A percentile compares a stretch with the other conserved stretches of the same genome.
These are phyloP conservation scores for Yamadazyma scolyti DNA, from an alignment of 805 yeast species.

Conservation along the genomic window DNA sequence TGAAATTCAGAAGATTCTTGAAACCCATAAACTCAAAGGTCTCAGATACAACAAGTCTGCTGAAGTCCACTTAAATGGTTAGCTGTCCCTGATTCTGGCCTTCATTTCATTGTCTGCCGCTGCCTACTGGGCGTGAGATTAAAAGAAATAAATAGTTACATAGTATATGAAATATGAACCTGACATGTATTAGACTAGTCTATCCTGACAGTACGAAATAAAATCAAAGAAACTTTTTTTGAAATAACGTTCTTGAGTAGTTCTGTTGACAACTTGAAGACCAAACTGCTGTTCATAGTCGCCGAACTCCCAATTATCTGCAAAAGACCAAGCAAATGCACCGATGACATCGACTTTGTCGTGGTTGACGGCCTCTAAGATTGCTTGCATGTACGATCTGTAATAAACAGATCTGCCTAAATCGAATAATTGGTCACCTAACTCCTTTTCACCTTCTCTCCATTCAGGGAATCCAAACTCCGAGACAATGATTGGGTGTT, in stretches of 20 bases:
- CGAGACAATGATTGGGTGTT: conserved; percentile 22
- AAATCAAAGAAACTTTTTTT: conserved; percentile 18
- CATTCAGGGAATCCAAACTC: conserved; percentile 33
- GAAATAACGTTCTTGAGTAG: conserved; percentile 21
- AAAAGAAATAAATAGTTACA: too few relatives aligned
- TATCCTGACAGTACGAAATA: conserved; percentile 11
- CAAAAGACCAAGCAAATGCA: conserved; percentile 28
- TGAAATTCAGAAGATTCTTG: conserved; percentile 46
- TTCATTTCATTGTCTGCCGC: too few relatives aligned
- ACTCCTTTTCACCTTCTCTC: conserved; percentile 22
- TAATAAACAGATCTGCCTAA: conserved; percentile 24
- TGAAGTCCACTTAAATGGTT: conserved; percentile 1
- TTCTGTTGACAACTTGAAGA: conserved; percentile 22
- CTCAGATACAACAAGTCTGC: conserved; percentile 1
- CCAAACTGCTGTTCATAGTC: conserved; percentile 19
- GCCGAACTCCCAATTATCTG: conserved; percentile 33
- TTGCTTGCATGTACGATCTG: conserved; percentile 21
- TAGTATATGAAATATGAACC: too few relatives aligned
- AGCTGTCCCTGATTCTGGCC: too few relatives aligned
- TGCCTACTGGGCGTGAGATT: too few relatives aligned
- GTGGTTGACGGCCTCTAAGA: conserved; percentile 18
- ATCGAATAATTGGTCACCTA: conserved; percentile 23
- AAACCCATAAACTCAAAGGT: conserved; percentile 49
- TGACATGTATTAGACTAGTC: too few relatives aligned
- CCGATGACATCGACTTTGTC: conserved; percentile 26